These are phyloP conservation scores for Manihot esculenta DNA, from an alignment of 441 rosid genomes.

Conservation along the genomic window DNA sequence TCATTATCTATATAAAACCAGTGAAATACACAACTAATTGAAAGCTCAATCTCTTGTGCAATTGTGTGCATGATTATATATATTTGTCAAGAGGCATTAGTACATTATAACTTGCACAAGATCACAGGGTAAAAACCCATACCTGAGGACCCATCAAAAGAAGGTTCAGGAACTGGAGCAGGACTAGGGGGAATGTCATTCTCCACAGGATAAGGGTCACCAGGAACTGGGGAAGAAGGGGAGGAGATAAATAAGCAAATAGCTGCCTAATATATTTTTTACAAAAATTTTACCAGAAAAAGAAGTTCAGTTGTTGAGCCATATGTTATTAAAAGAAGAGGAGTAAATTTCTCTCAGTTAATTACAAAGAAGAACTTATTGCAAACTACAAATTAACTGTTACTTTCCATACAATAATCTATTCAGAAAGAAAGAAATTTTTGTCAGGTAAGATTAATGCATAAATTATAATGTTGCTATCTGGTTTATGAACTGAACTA, in stretches of 20 bases:
- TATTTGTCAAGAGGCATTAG: neutral
- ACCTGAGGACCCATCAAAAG: slow-evolving; percentile 55
- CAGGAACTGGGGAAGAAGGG: slow-evolving; percentile 58
- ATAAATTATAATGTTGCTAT: neutral
- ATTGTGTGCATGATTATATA: neutral
- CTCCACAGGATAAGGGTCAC: slow-evolving; percentile 65
- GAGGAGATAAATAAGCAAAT: neutral
- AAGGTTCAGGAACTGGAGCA: slow-evolving; percentile 56
- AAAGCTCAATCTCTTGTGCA: neutral
- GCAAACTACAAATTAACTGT: neutral
- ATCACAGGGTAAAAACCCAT: slow-evolving; percentile 9
- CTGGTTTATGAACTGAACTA: no score
- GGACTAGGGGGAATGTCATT: slow-evolving; percentile 44
- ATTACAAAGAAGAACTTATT: neutral
- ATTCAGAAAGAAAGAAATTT: neutral
- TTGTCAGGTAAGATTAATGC: no score
- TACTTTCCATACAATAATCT: neutral
- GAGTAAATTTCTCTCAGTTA: neutral
- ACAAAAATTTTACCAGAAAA: neutral
- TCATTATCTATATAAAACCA: slow-evolving; percentile 1
- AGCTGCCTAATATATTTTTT: neutral
- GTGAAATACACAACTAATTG: neutral
- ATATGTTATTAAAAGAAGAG: neutral
- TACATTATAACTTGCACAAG: no score
- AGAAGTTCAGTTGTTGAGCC: neutral